phyloP scores from a whole-genome alignment of 306 rosid genomes.

The Luffa acutangula region DNA sequence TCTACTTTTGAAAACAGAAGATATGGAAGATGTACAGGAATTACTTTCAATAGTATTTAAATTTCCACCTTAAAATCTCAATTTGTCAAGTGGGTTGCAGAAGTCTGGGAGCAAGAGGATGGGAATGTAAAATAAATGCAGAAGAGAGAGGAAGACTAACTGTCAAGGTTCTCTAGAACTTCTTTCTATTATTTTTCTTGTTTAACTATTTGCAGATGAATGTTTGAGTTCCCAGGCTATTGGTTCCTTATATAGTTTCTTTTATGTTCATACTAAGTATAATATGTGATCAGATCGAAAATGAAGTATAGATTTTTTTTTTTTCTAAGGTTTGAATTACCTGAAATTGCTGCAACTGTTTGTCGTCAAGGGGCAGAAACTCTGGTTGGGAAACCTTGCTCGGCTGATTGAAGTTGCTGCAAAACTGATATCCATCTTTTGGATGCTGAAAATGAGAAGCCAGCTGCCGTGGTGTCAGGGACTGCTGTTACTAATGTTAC shows the following conservation, averaged over 20 bases:
- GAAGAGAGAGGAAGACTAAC: conserved; percentile 82
- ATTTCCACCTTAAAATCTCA: conserved; percentile 62
- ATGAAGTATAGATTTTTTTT: not conserved
- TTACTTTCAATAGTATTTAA: conserved; percentile 48
- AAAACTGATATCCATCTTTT: conserved; percentile 40
- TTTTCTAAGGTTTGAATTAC: not conserved
- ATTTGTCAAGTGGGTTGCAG: conserved; percentile 79
- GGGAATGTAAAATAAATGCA: conserved; percentile 54
- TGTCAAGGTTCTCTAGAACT: conserved; percentile 44
- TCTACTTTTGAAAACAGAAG: conserved; percentile 42
- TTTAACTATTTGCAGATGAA: not conserved
- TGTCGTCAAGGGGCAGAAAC: conserved; percentile 66
- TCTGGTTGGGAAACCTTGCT: conserved; percentile 27
- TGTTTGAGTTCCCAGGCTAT: not conserved
- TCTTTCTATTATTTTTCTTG: not conserved
- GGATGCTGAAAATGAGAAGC: too few species aligned
- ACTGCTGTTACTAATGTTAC: conserved; percentile 27
- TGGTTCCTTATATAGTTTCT: not conserved
- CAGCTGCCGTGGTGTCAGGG: too few species aligned
- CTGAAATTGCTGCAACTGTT: conserved; percentile 39
- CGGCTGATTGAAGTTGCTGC: conserved; percentile 27
- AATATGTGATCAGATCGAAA: not conserved
- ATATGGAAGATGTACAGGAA: conserved; percentile 44
- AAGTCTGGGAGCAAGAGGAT: conserved; percentile 86
- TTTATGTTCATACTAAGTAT: not conserved